Percentiles rank a stretch among this genome's conserved stretches.
These are phyloP conservation scores for Nemania sp. DNA, from an alignment of 2,329 filamentous ascomycete genomes.

Conservation along the genomic window DNA sequence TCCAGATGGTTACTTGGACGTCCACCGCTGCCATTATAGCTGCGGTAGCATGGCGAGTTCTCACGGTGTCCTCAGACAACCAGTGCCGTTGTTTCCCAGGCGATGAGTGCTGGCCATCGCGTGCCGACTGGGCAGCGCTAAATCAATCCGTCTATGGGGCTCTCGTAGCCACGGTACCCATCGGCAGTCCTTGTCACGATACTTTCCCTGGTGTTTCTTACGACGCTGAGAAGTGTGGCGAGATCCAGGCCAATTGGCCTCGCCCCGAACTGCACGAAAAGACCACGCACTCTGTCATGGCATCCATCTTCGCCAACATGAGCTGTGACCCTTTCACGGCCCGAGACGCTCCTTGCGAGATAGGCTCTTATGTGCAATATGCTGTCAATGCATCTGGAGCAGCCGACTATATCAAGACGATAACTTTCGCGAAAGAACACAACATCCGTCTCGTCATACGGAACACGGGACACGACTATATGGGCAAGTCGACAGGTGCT, in stretches of 20 bases:
- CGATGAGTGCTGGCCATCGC: conserved; percentile 51
- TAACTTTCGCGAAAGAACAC: not conserved
- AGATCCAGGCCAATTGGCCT: conserved; percentile 23
- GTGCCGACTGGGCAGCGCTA: conserved; percentile 45
- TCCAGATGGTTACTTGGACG: no score
- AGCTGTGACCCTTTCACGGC: conserved; percentile 14
- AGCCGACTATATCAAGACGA: not conserved
- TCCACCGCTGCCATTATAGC: conserved; percentile 35
- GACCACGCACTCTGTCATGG: conserved; percentile 21
- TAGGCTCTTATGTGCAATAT: not conserved
- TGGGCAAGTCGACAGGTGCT: conserved; percentile 21
- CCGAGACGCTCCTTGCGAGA: not conserved
- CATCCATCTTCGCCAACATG: conserved; percentile 3
- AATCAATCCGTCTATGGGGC: conserved; percentile 50
- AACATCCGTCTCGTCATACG: conserved; percentile 17
- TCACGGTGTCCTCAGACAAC: not conserved
- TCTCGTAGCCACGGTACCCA: conserved; percentile 49
- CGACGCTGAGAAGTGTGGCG: conserved; percentile 19
- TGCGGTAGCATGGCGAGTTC: conserved; percentile 1
- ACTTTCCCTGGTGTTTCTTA: conserved; percentile 22
- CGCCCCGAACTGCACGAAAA: conserved; percentile 19
- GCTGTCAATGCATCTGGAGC: conserved; percentile 7
- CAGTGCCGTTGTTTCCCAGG: conserved; percentile 42
- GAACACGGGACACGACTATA: conserved; percentile 27
- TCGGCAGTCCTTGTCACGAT: conserved; percentile 49